A percentile compares a stretch with the other conserved stretches of the same genome.
Conservation (phyloP, 2,329 filamentous ascomycete genomes). For the Myriosclerotinia duriaeana region DNA sequence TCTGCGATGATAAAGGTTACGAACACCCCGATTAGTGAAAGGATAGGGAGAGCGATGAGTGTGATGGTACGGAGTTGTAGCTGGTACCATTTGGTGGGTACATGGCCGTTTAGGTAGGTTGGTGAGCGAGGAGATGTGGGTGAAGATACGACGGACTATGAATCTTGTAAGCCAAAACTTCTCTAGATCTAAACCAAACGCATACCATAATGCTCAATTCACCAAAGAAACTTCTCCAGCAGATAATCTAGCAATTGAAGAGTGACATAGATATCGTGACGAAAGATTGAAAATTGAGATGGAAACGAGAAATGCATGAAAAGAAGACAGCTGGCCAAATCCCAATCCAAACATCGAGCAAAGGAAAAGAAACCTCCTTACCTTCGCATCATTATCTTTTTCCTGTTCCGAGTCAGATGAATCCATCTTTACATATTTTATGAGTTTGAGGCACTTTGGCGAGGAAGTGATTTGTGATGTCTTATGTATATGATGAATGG, state of each 20-base stretch:
- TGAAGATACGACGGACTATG: constrained; percentile 23
- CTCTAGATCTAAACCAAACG: neutral
- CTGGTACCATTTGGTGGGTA: constrained; percentile 24
- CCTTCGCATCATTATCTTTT: constrained; percentile 10
- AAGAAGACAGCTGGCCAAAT: constrained; percentile 10
- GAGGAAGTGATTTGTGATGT: constrained; percentile 10
- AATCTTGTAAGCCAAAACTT: constrained; percentile 5
- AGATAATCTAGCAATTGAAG: neutral
- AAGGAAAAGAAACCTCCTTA: neutral
- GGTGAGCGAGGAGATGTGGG: constrained; percentile 12
- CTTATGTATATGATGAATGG: neutral
- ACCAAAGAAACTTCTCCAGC: neutral
- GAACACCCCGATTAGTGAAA: constrained; percentile 29
- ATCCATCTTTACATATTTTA: constrained; percentile 19
- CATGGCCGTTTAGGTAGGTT: constrained; percentile 18
- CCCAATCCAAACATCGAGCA: neutral
- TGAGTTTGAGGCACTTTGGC: neutral
- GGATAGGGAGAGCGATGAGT: constrained; percentile 30
- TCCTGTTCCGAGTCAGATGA: neutral
- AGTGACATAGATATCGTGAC: neutral
- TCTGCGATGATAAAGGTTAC: constrained; percentile 27
- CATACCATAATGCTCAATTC: constrained; percentile 21
- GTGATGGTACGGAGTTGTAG: constrained; percentile 27
- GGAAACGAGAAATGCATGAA: neutral
- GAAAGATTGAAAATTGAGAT: neutral